Base-by-base conservation (phyloP, 2,329 filamentous ascomycete species). In the Scorias spongiosa region DNA sequence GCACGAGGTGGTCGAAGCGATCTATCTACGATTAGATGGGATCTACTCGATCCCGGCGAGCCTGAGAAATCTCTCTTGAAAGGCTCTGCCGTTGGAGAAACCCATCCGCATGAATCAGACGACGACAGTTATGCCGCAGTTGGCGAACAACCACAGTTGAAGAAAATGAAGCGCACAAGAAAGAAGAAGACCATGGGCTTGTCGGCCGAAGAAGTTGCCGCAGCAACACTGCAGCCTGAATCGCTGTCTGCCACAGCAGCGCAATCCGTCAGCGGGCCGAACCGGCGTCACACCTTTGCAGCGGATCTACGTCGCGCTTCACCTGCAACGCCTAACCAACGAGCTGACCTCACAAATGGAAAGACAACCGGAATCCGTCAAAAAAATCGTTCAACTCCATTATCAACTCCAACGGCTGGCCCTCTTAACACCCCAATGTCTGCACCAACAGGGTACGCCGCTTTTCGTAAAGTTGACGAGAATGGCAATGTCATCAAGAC, bases 21-120 rank as follows among this genome's bases (percentile, higher is more conserved):
- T 54, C 59, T 80, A 10, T 67, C 64, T 29, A 79, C 74, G 0
- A 68, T 81, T 41, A 65, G 69, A 44, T 80, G 77, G 77, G 73
- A 78, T 53, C 48, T 77, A 2, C 68, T 80, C 17, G 77, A 80
- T 54, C 73, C 74, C 17, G 71, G 69, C 32, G 63, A 64, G 7
- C 70, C 70, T 30, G 20, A 26, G 7, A 26, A 26, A 7, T 26
- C 20, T 26, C 20, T 26, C 7, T 26, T 26, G 20, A 36, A 12
- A 36, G 9, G 12, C 32, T 12, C 32, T 15, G 32, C 32, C 11
- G 36, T 46, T 11, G 11, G 36, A 6, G 43, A 40, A 12, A 11
- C 38, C 4, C 12, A 18, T 11, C 14, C 4, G 14, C 14, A 18
- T 5, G 18, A 40, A 4, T 12, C 7, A 5, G 5, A 7, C 12